phyloP scores from a whole-genome alignment of 2,329 filamentous ascomycete species.

The Ophiostoma fasciatum region DNA sequence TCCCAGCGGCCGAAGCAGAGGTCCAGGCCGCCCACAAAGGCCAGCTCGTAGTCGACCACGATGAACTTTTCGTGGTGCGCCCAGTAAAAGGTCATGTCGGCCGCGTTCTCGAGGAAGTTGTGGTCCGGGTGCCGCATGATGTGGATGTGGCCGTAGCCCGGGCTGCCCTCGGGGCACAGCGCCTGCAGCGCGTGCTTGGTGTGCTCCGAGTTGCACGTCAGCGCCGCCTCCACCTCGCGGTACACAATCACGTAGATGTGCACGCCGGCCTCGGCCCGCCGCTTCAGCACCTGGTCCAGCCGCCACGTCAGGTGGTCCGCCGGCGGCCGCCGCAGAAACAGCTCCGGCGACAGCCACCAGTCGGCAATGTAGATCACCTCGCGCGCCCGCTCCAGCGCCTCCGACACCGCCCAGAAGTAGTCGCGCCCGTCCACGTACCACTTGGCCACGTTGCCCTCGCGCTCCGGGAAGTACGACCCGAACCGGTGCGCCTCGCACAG shows the following conservation, averaged over 20 bases:
- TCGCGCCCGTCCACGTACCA: conserved; percentile 96
- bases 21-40: conserved; percentile 89
- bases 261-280: conserved; percentile 79
- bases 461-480: conserved; percentile 78
- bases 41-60: conserved; percentile 78
- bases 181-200: conserved; percentile 74
- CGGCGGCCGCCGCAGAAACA: conserved; percentile 75
- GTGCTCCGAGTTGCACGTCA: conserved; percentile 86
- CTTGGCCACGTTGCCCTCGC: conserved; percentile 74
- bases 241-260: conserved; percentile 92
- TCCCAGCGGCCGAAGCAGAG: conserved; percentile 96
- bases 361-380: conserved; percentile 93
- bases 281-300: conserved; percentile 74
- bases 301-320: conserved; percentile 73
- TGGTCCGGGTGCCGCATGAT: conserved; percentile 90
- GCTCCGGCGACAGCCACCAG: conserved; percentile 89
- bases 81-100: conserved; percentile 96
- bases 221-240: conserved; percentile 65
- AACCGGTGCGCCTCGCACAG: conserved; percentile 68
- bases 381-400: conserved; percentile 75
- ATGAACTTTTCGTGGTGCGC: conserved; percentile 98
- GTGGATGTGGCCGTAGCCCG: conserved; percentile 76
- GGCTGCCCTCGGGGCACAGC: conserved; percentile 67
- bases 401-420: conserved; percentile 89
- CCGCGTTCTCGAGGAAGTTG: conserved; percentile 83